Evolutionary conservation across 148 eudicot species (phyloP), one percentile per base, ranked within the genome.

Genomic region (Arbutus unedo): DNA sequence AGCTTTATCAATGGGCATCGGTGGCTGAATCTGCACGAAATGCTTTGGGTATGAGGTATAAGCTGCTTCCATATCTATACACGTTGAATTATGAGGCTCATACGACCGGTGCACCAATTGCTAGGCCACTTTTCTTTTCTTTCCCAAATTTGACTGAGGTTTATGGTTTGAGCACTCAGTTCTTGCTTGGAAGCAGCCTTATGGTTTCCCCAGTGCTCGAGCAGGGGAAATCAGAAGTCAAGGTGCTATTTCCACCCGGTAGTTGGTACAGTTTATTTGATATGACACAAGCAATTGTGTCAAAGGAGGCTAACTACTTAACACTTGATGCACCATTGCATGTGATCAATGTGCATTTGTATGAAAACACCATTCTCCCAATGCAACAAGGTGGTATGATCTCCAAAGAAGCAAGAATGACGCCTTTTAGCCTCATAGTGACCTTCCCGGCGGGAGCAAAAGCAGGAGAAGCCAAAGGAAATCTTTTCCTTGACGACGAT

Each of bases 11-110:
- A 15, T 96, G 99, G 99, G 91, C 90, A 74, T 85, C 97, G 3
- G 98, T 96, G 25, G 98, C 99, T 14, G 86, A 87, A 41, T 96
- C 99, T 47, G 99, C 97, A 71, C 84, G 98, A 54, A 96, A 96
- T 85, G 99, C 99, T 50, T 76, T 96, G 14, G 99, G 98, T 41
- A 93, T 96, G 99, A 90, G 99, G 85, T 96, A 96, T 83, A 93
- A 90, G 88, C 89, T 96, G 64, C 91, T 96, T 48, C 99, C 99
- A 7, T 94, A 93, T 80, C 87, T 94, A 3, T 96, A 96, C 90
- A 94, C 99, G 0, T 81, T 96, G 85, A 94, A 79, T 87, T 94
- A 96, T n/a, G 97, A 94, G 87, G 99, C 99, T 25, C 95, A 94
- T 67, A 84, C 81, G 0, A 91, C 86, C 0, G 99, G 99, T 5